These are phyloP conservation scores for Macrophomina tecta DNA, from an alignment of 2,329 filamentous ascomycete genomes.

Conservation along the genomic window DNA sequence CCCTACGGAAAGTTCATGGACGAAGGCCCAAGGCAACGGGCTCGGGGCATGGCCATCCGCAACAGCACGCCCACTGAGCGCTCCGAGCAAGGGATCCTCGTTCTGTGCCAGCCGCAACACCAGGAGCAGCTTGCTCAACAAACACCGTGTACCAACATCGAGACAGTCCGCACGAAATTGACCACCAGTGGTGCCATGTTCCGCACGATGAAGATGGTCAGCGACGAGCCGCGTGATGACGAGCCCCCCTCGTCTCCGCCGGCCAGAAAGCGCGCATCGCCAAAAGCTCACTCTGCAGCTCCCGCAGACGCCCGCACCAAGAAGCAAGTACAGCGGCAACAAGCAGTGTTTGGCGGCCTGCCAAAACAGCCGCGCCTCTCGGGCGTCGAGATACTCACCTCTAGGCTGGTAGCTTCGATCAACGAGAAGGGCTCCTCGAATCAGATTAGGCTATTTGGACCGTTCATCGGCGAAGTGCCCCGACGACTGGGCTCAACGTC, in stretches of 20 bases:
- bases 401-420: constrained; percentile 16
- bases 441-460: constrained; percentile 22
- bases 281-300: neutral
- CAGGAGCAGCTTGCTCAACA: neutral
- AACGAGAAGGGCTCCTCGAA: constrained; percentile 14
- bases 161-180: constrained; percentile 12
- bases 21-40: constrained; percentile 20
- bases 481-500: constrained; percentile 6
- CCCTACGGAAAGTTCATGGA: constrained; percentile 25
- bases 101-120: neutral
- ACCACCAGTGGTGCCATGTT: constrained; percentile 17
- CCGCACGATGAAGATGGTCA: constrained; percentile 20
- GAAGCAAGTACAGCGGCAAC: constrained; percentile 2
- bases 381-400: constrained; percentile 7
- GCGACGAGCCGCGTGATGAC: constrained; percentile 11
- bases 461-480: constrained; percentile 25
- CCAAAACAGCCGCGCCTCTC: constrained; percentile 2
- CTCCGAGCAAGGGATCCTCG: neutral
- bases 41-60: neutral
- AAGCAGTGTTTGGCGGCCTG: constrained; percentile 1
- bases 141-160: constrained; percentile 24
- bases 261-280: neutral
- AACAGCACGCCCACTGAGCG: constrained; percentile 1
- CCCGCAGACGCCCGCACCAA: neutral
- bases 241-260: neutral